Base-by-base conservation (phyloP, 2,329 filamentous ascomycete genomes). In the Purpureocillium lavendulum region DNA sequence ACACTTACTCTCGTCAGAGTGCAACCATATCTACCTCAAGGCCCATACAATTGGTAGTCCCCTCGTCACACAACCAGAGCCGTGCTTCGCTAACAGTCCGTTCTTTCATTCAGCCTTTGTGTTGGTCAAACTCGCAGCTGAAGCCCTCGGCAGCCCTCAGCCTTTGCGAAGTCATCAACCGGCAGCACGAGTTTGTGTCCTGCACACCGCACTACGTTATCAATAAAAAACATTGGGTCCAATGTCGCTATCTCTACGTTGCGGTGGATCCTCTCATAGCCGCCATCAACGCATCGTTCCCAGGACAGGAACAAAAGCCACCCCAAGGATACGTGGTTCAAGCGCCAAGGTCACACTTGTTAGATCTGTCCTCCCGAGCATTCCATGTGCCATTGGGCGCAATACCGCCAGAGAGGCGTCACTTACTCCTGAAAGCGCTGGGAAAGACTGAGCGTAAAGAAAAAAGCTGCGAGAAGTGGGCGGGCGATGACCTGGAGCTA, bases 151-250 rank as follows among this genome's bases (percentile, higher is more conserved):
- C 51, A 1, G 82, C 82, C 1, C 63, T 95, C 33, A 84, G 85
- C 26, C 64, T 96, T 34, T 92, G 89, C 51, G 89, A 96, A 56
- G 79, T 96, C 33, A 78, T 94, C 52, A 95, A 95, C 54, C 69
- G 70, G 0, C 80, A 87, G 0, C 37, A 57, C 0, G 53, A 81
- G 33, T 95, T 85, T 51, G 58, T 71, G 5, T 71, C 65, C 45
- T 50, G 8, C 0, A 46, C 0, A 0, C 82, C 82, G 0, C 77
- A 80, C 60, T 79, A 85, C 35, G 89, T 95, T 8, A 79, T 95
- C 1, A 57, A 74, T 18, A 69, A 87, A 33, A 64, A 83, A 9
- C 82, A 94, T 52, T 96, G 89, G 89, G 88, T 94, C 43, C 87
- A 94, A 53, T 88, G 87, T 18, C 76, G 88, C 33, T 95, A 94